These are phyloP conservation scores for Ceratocystis cacaofunesta DNA, from an alignment of 2,329 filamentous ascomycete species.

Conservation along the genomic window DNA sequence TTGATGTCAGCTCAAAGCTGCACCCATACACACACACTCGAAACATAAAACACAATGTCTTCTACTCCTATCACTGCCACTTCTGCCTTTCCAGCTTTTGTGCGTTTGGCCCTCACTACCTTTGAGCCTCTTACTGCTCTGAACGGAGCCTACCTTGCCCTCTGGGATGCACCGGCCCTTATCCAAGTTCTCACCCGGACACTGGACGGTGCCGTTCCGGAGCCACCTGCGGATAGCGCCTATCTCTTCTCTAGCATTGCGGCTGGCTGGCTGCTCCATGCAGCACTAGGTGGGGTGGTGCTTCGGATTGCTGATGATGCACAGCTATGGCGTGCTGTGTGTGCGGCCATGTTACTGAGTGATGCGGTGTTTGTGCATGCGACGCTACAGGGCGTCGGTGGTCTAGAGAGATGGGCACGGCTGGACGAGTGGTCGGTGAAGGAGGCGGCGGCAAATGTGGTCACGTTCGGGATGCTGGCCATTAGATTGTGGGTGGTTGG, in stretches of 20 bases:
- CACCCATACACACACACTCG: background rate
- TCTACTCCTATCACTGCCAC: background rate
- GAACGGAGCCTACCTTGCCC: slow-evolving; percentile 11
- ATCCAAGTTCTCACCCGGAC: slow-evolving; percentile 10
- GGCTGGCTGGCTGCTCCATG: slow-evolving; percentile 15
- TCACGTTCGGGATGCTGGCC: slow-evolving; percentile 10
- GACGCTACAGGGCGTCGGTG: slow-evolving; percentile 13
- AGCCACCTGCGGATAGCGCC: background rate
- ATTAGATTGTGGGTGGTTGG: slow-evolving; percentile 13
- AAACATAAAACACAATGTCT: background rate
- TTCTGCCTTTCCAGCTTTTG: background rate
- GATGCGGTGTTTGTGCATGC: slow-evolving; percentile 12
- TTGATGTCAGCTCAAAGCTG: background rate
- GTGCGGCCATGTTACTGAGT: slow-evolving; percentile 12
- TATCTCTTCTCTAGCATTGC: slow-evolving; percentile 14
- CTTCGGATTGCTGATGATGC: slow-evolving; percentile 8
- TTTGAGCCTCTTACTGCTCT: slow-evolving; percentile 13
- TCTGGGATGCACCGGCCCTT: slow-evolving; percentile 4
- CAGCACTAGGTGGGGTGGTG: slow-evolving; percentile 8
- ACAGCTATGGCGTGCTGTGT: slow-evolving; percentile 14
- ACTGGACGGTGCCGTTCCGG: background rate
- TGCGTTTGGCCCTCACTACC: slow-evolving; percentile 7
- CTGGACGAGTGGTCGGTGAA: slow-evolving; percentile 6
- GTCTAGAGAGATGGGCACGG: slow-evolving; percentile 6
- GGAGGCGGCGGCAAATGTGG: slow-evolving; percentile 8